Conservation (phyloP, 2,329 filamentous ascomycete species). For the Knoxdaviesia capensis region DNA sequence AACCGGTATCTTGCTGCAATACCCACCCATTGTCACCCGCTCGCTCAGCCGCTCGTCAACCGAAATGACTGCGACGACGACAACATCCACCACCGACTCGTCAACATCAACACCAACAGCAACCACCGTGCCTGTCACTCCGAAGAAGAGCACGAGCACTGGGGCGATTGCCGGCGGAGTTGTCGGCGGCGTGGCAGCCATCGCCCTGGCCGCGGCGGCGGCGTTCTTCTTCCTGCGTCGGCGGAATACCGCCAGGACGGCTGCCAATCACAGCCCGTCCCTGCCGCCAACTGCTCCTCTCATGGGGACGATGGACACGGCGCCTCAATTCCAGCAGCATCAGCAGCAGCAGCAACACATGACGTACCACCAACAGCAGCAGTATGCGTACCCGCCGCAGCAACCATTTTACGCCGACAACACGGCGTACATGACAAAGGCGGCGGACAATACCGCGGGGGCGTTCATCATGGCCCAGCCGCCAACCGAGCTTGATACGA, state of each 20-base stretch:
- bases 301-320: too few species aligned
- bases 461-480: too few species aligned
- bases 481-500: too few species aligned
- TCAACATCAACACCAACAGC: neutral
- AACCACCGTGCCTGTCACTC: constrained; percentile 1
- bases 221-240: constrained; percentile 21
- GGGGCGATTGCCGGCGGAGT: constrained; percentile 18
- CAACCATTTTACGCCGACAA: too few species aligned
- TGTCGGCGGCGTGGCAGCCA: constrained; percentile 14
- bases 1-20: constrained; percentile 10
- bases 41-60: constrained; percentile 5
- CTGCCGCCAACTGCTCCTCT: too few species aligned
- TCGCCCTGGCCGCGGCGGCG: constrained; percentile 18
- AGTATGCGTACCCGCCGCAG: too few species aligned
- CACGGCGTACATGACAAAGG: too few species aligned
- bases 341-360: too few species aligned
- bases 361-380: too few species aligned
- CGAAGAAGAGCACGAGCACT: constrained; percentile 10
- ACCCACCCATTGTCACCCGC: constrained; percentile 8
- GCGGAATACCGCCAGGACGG: constrained; percentile 9
- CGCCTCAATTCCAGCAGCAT: too few species aligned
- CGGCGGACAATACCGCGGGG: too few species aligned
- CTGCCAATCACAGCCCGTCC: too few species aligned
- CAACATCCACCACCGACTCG: constrained; percentile 2
- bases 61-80: constrained; percentile 3